Percentiles rank a stretch among this genome's conserved stretches.
phyloP scores from a whole-genome alignment of 768 basidiomycete genomes.

The Albatrellus ellisii region DNA sequence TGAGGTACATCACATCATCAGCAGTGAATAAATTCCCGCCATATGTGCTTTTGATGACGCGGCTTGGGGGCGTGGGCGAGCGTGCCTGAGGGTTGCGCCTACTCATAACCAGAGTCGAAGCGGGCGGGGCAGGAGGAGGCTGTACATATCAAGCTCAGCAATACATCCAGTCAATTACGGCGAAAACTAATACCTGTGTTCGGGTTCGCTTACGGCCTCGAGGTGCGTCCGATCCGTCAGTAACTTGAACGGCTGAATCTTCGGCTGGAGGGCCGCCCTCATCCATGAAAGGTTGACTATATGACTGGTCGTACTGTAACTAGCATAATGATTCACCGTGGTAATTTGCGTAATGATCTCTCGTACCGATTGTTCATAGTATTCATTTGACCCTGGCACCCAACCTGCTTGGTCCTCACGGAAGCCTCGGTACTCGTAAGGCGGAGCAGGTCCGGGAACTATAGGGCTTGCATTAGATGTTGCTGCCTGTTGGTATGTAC shows the following conservation, averaged over 20 bases:
- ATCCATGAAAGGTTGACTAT: conserved; percentile 45
- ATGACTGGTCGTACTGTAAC: conserved; percentile 40
- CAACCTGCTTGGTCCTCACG: conserved; percentile 31
- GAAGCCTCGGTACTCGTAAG: conserved; percentile 37
- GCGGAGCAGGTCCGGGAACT: conserved; percentile 27
- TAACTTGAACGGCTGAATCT: conserved; percentile 23
- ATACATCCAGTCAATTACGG: not conserved
- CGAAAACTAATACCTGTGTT: conserved; percentile 29
- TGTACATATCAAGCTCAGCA: conserved; percentile 16
- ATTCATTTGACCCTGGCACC: conserved; percentile 33
- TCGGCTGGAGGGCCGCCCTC: conserved; percentile 30
- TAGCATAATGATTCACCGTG: not conserved
- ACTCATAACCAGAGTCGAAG: conserved; percentile 53
- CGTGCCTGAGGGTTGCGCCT: conserved; percentile 54
- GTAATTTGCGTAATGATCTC: not conserved
- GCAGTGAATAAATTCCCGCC: conserved; percentile 81
- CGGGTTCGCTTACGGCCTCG: conserved; percentile 63
- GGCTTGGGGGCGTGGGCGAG: conserved; percentile 72
- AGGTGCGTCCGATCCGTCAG: conserved; percentile 22
- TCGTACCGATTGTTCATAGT: conserved; percentile 46
- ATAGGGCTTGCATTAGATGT: conserved; percentile 33
- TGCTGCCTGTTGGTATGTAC: conserved; percentile 31
- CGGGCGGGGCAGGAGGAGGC: conserved; percentile 52
- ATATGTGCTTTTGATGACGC: conserved; percentile 81
- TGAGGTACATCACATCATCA: conserved; percentile 73